phyloP scores from a whole-genome alignment of 2,329 filamentous ascomycete genomes.

The Neonectria neomacrospora region DNA sequence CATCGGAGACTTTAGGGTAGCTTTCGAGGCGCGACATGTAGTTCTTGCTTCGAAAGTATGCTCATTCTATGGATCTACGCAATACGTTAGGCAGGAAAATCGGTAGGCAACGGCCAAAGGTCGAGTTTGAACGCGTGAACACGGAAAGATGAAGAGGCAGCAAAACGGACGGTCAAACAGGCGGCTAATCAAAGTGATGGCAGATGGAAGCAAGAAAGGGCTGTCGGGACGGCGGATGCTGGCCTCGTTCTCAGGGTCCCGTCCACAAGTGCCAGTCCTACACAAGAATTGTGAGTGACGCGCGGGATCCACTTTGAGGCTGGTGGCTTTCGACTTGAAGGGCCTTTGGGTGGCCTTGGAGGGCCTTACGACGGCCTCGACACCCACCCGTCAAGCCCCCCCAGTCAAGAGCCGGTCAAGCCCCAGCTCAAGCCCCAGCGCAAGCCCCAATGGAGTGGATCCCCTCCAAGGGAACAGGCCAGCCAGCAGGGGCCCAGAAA shows the following conservation, averaged over 20 bases:
- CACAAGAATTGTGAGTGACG: slow-evolving; percentile 9
- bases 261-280: neutral
- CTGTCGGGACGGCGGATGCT: slow-evolving; percentile 13
- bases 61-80: too few relatives aligned
- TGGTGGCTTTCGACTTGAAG: slow-evolving; percentile 26
- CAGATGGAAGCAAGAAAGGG: slow-evolving; percentile 15
- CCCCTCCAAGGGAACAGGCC: slow-evolving; percentile 31
- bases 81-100: neutral
- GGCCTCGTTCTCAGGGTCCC: slow-evolving; percentile 19
- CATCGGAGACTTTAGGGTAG: slow-evolving; percentile 20
- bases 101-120: slow-evolving; percentile 8
- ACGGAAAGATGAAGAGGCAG: slow-evolving; percentile 5
- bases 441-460: slow-evolving; percentile 32
- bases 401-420: slow-evolving; percentile 21
- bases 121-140: slow-evolving; percentile 5
- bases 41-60: neutral
- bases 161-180: neutral
- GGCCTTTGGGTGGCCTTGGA: neutral
- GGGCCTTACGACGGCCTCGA: too few relatives aligned
- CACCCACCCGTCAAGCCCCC: slow-evolving; percentile 14
- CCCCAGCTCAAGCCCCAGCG: slow-evolving; percentile 25
- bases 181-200: slow-evolving; percentile 4
- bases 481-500: slow-evolving; percentile 36
- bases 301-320: slow-evolving; percentile 37
- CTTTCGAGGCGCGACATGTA: slow-evolving; percentile 4